These are phyloP conservation scores for Sarocladiaceae sp. DNA, from an alignment of 2,329 filamentous ascomycete species.

Conservation along the genomic window DNA sequence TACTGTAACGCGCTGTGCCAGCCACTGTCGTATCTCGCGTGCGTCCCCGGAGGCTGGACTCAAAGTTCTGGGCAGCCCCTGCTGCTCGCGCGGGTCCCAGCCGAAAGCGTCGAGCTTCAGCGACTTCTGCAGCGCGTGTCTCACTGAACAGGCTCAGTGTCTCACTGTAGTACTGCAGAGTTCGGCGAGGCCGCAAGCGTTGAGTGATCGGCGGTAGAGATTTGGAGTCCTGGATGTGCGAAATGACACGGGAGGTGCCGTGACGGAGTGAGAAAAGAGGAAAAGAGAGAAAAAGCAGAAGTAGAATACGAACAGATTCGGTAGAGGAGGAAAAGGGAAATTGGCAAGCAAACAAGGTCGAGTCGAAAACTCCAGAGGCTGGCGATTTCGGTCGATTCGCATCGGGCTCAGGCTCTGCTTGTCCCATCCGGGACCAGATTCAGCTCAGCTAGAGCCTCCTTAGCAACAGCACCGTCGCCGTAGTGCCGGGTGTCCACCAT, in stretches of 20 bases:
- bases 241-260: neutral
- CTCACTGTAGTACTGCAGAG: slow-evolving; percentile 2
- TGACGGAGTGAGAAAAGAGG: neutral
- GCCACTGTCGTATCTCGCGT: too few species aligned
- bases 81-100: too few species aligned
- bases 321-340: neutral
- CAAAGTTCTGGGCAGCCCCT: too few species aligned
- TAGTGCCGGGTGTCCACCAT: too few species aligned
- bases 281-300: neutral
- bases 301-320: neutral
- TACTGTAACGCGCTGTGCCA: too few species aligned
- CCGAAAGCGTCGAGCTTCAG: slow-evolving; percentile 5
- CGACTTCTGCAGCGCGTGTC: neutral
- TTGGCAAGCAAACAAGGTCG: neutral
- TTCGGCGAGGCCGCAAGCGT: too few species aligned
- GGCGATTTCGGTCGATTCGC: slow-evolving; percentile 5
- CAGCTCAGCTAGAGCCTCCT: too few species aligned
- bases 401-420: slow-evolving; percentile 4
- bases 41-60: too few species aligned
- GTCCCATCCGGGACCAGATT: too few species aligned
- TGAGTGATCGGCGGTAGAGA: too few species aligned
- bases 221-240: too few species aligned
- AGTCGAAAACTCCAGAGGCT: slow-evolving; percentile 3
- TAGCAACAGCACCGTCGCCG: too few species aligned
- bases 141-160: slow-evolving; percentile 1